Conservation (phyloP, 495 filamentous ascomycete genomes). For the Penicillium maclennaniae region DNA sequence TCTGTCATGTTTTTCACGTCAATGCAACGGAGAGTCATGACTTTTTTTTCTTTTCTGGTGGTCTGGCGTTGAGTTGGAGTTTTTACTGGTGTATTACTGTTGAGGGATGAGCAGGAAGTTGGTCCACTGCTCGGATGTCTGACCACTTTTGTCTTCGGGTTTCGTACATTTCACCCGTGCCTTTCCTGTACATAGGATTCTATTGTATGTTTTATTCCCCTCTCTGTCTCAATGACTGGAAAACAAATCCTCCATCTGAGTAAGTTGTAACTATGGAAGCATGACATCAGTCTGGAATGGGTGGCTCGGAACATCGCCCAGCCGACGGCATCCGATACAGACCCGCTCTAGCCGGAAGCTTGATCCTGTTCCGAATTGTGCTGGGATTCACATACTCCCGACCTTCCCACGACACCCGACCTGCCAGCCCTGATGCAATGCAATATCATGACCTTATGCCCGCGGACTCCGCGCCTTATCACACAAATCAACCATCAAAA, state of each 20-base stretch:
- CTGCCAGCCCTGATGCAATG: neutral
- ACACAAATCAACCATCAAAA: neutral
- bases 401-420: neutral
- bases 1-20: slow-evolving; percentile 36
- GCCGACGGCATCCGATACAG: neutral
- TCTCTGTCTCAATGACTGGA: neutral
- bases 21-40: slow-evolving; percentile 49
- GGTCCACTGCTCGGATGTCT: slow-evolving; percentile 2
- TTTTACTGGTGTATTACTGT: neutral
- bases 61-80: neutral
- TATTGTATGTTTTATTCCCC: neutral
- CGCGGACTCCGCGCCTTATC: neutral
- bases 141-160: neutral
- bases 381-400: too few species aligned
- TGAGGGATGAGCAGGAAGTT: neutral
- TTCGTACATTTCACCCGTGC: slow-evolving; percentile 4
- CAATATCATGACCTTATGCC: neutral
- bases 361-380: neutral
- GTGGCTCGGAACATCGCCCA: neutral
- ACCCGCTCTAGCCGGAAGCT: neutral
- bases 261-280: neutral
- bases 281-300: neutral
- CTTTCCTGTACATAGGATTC: slow-evolving; percentile 1
- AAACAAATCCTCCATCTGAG: neutral
- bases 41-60: slow-evolving; percentile 22